Percentiles rank a stretch among this genome's conserved stretches.
phyloP scores from a whole-genome alignment of 2,329 filamentous ascomycete species.

The Thelonectria rubi region DNA sequence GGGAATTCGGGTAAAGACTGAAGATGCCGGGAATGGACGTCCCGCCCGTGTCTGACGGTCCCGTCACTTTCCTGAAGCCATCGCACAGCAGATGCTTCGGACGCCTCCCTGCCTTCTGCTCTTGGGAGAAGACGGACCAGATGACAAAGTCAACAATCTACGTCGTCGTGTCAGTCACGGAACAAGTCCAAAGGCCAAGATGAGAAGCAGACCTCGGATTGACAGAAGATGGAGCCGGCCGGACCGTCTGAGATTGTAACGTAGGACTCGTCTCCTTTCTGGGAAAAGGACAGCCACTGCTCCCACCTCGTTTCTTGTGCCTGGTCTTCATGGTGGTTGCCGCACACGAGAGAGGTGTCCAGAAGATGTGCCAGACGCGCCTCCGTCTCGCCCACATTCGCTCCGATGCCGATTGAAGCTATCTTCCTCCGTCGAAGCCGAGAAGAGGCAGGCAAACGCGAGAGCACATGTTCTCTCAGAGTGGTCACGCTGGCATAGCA shows the following conservation, averaged over 20 bases:
- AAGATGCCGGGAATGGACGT: slow-evolving; percentile 72
- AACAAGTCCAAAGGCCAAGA: slow-evolving; percentile 7
- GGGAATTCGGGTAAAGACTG: slow-evolving; percentile 71
- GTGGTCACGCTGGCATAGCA: slow-evolving; percentile 74
- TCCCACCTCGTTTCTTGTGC: slow-evolving; percentile 56
- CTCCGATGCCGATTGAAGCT: slow-evolving; percentile 51
- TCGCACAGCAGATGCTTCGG: slow-evolving; percentile 84
- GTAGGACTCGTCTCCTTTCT: slow-evolving; percentile 67
- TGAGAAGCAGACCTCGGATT: slow-evolving; percentile 66
- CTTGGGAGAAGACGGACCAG: slow-evolving; percentile 76
- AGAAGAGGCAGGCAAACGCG: slow-evolving; percentile 72
- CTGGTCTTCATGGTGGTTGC: slow-evolving; percentile 45
- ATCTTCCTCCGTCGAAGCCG: slow-evolving; percentile 69
- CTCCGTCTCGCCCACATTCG: slow-evolving; percentile 46
- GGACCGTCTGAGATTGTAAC: slow-evolving; percentile 61
- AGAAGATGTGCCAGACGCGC: slow-evolving; percentile 65
- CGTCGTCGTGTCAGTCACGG: slow-evolving; percentile 27
- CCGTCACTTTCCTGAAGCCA: slow-evolving; percentile 71
- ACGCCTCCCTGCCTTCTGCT: slow-evolving; percentile 54
- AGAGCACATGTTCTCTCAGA: slow-evolving; percentile 75
- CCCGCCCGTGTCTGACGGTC: slow-evolving; percentile 40
- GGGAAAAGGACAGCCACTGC: slow-evolving; percentile 69
- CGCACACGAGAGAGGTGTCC: slow-evolving; percentile 74
- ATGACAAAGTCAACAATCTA: slow-evolving; percentile 82
- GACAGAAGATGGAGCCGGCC: slow-evolving; percentile 59